A percentile compares a stretch with the other conserved stretches of the same genome.
These are phyloP conservation scores for Chrysoporthe deuterocubensis DNA, from an alignment of 2,329 filamentous ascomycete genomes.

Conservation along the genomic window DNA sequence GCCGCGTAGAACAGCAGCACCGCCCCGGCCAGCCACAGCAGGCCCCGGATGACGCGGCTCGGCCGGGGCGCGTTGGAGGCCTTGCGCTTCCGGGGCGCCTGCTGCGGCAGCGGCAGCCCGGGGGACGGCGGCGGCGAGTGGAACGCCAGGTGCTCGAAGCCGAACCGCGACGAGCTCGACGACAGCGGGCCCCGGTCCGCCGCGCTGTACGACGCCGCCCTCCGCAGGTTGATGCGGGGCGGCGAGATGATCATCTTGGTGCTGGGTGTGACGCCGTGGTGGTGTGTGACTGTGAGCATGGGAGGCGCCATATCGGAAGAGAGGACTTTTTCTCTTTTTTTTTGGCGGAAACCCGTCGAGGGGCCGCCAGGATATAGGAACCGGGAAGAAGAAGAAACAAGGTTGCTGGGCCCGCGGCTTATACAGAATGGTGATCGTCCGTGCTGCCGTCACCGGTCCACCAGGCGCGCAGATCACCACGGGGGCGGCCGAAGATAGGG, in stretches of 20 bases:
- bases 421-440: slow-evolving; percentile 21
- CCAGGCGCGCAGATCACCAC: slow-evolving; percentile 15
- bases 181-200: slow-evolving; percentile 59
- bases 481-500: neutral
- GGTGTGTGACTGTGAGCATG: slow-evolving; percentile 27
- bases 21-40: slow-evolving; percentile 58
- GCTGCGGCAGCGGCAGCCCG: slow-evolving; percentile 62
- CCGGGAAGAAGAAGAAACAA: neutral
- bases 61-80: slow-evolving; percentile 60
- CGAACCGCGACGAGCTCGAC: slow-evolving; percentile 65
- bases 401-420: no score
- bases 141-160: slow-evolving; percentile 69
- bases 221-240: slow-evolving; percentile 62
- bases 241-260: slow-evolving; percentile 57
- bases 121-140: slow-evolving; percentile 72
- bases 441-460: slow-evolving; percentile 23
- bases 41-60: slow-evolving; percentile 59
- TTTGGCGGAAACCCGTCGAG: neutral
- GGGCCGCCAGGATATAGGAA: neutral
- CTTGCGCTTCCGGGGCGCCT: slow-evolving; percentile 68
- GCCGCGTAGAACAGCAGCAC: slow-evolving; percentile 56
- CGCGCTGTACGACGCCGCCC: slow-evolving; percentile 60
- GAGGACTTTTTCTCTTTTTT: neutral
- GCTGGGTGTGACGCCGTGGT: slow-evolving; percentile 28
- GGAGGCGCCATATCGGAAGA: slow-evolving; percentile 21